phyloP scores from a whole-genome alignment of 1,139 yeast genomes.

The Geotrichum fermentans region DNA sequence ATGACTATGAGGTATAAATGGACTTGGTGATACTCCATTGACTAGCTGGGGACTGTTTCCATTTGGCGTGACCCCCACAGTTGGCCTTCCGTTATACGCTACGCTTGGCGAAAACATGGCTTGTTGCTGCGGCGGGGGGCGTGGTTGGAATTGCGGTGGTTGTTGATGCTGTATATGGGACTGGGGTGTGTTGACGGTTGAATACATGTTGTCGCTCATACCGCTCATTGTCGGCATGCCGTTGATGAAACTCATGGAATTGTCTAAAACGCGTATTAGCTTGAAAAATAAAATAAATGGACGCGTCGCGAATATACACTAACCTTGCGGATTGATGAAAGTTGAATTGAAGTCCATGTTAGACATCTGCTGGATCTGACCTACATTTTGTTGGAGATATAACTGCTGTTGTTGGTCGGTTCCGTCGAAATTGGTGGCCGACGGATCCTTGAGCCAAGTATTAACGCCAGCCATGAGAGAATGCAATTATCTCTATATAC shows the following conservation, averaged over 20 bases:
- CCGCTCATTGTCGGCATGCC: constrained; percentile 7
- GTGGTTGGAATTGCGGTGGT: background rate
- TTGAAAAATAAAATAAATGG: background rate
- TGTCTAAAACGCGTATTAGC: constrained; percentile 1
- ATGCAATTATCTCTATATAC: background rate
- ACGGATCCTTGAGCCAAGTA: constrained; percentile 12
- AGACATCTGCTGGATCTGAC: background rate
- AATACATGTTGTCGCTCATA: background rate
- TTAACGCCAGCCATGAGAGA: constrained; percentile 11
- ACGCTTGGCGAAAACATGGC: constrained; percentile 4
- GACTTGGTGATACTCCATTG: constrained; percentile 1
- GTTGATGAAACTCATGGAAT: constrained; percentile 5
- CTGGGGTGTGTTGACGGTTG: constrained; percentile 7
- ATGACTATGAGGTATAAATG: constrained; percentile 1
- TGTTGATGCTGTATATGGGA: background rate
- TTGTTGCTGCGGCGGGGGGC: background rate
- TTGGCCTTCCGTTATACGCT: background rate
- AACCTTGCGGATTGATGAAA: constrained; percentile 9
- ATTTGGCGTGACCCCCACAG: background rate
- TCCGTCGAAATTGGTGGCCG: constrained; percentile 5
- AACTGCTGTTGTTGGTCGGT: constrained; percentile 4
- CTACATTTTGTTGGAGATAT: constrained; percentile 6
- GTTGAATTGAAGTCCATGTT: constrained; percentile 1
- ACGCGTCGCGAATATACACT: background rate
- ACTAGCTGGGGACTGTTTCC: constrained; percentile 2